Evolutionary conservation across 495 filamentous ascomycete species (phyloP).

Genomic region (Cetradonia linearis): DNA sequence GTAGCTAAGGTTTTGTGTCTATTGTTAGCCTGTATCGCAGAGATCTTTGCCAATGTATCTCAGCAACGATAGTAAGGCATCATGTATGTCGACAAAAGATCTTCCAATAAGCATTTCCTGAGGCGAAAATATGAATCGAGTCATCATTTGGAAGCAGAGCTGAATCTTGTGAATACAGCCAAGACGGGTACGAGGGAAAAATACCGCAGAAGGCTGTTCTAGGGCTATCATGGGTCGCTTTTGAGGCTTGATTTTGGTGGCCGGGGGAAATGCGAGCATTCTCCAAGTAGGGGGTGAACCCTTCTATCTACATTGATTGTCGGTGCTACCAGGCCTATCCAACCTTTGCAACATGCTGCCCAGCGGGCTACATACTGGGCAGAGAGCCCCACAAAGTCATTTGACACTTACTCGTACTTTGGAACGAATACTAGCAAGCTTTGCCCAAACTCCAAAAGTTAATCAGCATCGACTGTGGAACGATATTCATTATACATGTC

Average conservation of each 20-base stretch:
- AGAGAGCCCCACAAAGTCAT: neutral
- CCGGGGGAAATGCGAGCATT: neutral
- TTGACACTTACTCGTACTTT: neutral
- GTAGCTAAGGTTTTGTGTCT: neutral
- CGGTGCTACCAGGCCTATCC: too few relatives aligned
- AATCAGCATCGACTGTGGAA: constrained; percentile 50
- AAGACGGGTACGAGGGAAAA: neutral
- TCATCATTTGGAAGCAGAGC: neutral
- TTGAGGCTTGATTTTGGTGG: neutral
- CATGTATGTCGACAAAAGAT: neutral
- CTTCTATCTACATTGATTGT: too few relatives aligned
- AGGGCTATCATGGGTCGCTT: neutral
- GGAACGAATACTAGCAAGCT: neutral
- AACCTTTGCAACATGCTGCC: neutral
- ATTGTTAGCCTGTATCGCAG: constrained; percentile 5
- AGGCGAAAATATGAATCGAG: neutral
- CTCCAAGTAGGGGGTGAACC: too few relatives aligned
- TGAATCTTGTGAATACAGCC: neutral
- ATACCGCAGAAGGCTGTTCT: neutral
- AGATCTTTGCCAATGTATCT: neutral
- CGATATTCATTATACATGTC: constrained; percentile 54
- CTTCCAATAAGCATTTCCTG: neutral
- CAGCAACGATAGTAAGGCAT: neutral
- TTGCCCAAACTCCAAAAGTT: constrained; percentile 25
- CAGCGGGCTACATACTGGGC: neutral